These are phyloP conservation scores for Trametes maxima DNA, from an alignment of 768 basidiomycete species.

Conservation along the genomic window DNA sequence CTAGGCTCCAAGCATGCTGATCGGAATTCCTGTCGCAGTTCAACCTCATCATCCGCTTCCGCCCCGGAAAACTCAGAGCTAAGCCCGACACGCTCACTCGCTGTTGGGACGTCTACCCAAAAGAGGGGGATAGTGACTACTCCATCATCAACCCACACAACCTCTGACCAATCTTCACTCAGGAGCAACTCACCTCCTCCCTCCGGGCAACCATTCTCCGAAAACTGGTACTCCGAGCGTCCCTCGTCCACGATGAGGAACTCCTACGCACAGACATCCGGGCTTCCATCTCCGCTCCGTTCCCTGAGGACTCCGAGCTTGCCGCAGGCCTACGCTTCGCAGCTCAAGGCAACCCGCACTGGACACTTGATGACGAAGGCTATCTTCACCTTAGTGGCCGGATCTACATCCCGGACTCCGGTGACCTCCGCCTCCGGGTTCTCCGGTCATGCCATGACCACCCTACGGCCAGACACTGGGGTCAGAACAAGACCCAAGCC, in stretches of 20 bases:
- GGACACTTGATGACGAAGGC: conserved; percentile 1
- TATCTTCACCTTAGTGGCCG: conserved; percentile 18
- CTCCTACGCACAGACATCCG: conserved; percentile 26
- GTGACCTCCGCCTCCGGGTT: conserved; percentile 28
- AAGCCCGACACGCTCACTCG: conserved; percentile 26
- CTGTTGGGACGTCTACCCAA: conserved; percentile 27
- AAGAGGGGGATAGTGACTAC: conserved; percentile 30
- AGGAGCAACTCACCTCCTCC: conserved; percentile 25
- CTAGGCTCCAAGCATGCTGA: conserved; percentile 42
- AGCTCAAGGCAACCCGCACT: conserved; percentile 3
- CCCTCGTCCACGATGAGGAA: conserved; percentile 24
- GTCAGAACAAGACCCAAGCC: conserved; percentile 26
- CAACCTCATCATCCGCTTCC: conserved; percentile 22
- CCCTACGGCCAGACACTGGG: conserved; percentile 35
- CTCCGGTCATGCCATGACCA: conserved; percentile 34
- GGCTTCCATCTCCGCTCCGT: background rate
- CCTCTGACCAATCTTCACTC: conserved; percentile 20
- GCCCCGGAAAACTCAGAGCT: conserved; percentile 3
- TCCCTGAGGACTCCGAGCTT: conserved; percentile 1
- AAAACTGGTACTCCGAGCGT: conserved; percentile 23
- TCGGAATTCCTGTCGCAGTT: conserved; percentile 28
- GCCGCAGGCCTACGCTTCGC: background rate
- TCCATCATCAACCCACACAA: conserved; percentile 26
- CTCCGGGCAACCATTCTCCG: conserved; percentile 24
- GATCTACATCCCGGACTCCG: conserved; percentile 27